Evolutionary conservation across 352 stramenopile genomes (phyloP), one percentile per base, ranked within the genome.

Genomic region (Globisporangium nodosum): DNA sequence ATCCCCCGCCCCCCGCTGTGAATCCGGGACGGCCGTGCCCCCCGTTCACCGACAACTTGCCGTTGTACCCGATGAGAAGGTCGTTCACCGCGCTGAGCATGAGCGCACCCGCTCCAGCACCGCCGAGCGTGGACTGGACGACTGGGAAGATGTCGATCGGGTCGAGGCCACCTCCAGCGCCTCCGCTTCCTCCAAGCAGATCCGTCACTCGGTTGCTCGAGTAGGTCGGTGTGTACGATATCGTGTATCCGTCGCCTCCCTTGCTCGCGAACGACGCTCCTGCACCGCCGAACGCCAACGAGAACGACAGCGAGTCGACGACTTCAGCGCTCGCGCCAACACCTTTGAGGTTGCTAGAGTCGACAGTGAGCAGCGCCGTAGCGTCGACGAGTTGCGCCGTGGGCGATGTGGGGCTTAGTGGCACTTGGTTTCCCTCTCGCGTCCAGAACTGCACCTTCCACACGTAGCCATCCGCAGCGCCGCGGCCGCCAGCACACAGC

Each of bases 391-490:
- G 55, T 4, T 63, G 40, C 15, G 70, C 69, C 3, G 54, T 54
- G 1, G 64, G 65, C 3, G 76, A 79, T 5, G 86, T 96, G 30
- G 93, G 92, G 42, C 80, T 97, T 16, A 69, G 80, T 0, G 85
- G 72, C 48, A 82, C 76, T 1, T 79, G 55, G 56, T 98, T 98
- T 37, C 90, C 93, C 9, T 71, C 56, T 8, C 78, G 65, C 1
- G 94, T 97, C 67, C 86, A 96, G 27, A 98, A 69, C 49, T 92
- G 91, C 15, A 98, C 49, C 37, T 93, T 96, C 92, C 94, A 98
- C 16, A 87, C 83, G 40, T 95, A 85, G 0, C 81, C 93, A 21
- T 83, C 82, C 3, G 80, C 86, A 55, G 75, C 71, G n/a, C 77
- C 83, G 31, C 85, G 83, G 20, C 93, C 93, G 59, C 86, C 65